Evolutionary conservation across 192 early-diverging fungal genomes (phyloP), one percentile per base, ranked within the genome.

Genomic region (Martensiomyces pterosporus): DNA sequence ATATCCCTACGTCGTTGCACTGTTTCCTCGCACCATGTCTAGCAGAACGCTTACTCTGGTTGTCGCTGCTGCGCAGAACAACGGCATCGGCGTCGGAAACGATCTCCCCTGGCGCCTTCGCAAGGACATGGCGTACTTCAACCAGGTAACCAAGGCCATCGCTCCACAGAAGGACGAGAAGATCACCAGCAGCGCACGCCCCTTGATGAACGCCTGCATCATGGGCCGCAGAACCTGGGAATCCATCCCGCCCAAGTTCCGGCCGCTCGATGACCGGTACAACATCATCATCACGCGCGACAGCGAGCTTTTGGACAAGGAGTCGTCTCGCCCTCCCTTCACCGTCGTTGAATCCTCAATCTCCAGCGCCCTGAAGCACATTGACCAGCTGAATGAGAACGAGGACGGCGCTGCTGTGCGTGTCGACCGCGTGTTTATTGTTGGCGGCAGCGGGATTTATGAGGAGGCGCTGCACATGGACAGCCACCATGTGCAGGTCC

Each of bases 201-300:
- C 39, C 9, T 22, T 26, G 6, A 66, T 67, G 52, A 98, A 98
- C 63, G 87, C 84, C 1, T 87, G 90, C 35, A 88, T 99, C 54
- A 92, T 99, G 90, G 96, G 96, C 35, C 80, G 93, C 35, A 67
- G 73, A 16, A 94, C 92, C 15, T 99, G 94, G 93, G 89, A 94
- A 55, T 89, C 86, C 3, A 90, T 99, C 37, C 96, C 96, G 3
- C 37, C 42, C 5, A 83, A 81, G 42, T 90, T 84, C 54, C 72
- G 87, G 34, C 96, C 96, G 7, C 67, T 99, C n/a, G 47, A 52
- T 9, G 49, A 70, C 36, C 77, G 96, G 39, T 67, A 89, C 47
- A 99, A 96, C 70, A 75, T 99, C 24, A 84, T 99, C 7, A 51
- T 99, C 16, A 85, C 91, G 24, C 55, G 85, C 46, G 78, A 82